Evolutionary conservation across 805 yeast species (phyloP).

Genomic region (Schwanniomyces yamadae): DNA sequence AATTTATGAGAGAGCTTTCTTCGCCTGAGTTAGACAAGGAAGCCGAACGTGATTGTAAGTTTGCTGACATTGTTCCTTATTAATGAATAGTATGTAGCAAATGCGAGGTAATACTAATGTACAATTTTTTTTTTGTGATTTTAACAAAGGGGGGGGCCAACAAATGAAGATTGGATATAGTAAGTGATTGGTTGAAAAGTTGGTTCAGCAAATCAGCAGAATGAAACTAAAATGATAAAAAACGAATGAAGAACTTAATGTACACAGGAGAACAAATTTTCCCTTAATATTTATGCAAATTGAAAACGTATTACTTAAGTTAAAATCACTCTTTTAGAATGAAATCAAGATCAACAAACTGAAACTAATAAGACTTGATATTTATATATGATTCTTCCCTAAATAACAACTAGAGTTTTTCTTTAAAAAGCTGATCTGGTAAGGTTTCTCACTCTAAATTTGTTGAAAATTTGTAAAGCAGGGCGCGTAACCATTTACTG

Average conservation of each 20-base stretch:
- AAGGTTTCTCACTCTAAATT: slow-evolving; percentile 1
- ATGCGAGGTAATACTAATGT: background rate
- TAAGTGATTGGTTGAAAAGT: background rate
- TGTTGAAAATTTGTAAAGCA: slow-evolving; percentile 3
- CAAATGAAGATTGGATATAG: too few relatives aligned
- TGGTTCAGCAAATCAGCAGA: slow-evolving; percentile 3
- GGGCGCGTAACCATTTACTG: slow-evolving; percentile 4
- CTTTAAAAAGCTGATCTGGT: slow-evolving; percentile 7
- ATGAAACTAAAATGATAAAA: slow-evolving; percentile 2
- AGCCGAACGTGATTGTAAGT: slow-evolving; percentile 22
- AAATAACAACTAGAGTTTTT: background rate
- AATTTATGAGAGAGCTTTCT: background rate
- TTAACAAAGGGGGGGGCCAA: too few relatives aligned
- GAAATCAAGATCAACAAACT: too few relatives aligned
- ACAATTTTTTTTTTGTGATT: background rate
- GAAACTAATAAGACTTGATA: too few relatives aligned
- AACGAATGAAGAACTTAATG: slow-evolving; percentile 6
- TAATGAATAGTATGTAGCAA: background rate
- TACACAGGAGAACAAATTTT: slow-evolving; percentile 6
- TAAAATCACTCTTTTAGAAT: too few relatives aligned
- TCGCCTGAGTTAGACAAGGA: slow-evolving; percentile 14
- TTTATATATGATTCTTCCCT: too few relatives aligned
- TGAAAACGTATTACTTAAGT: too few relatives aligned
- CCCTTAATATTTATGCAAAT: slow-evolving; percentile 1
- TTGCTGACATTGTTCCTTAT: slow-evolving; percentile 11